phyloP scores from a whole-genome alignment of 192 early-diverging fungal species.

The Chytriomyces hyalinus region DNA sequence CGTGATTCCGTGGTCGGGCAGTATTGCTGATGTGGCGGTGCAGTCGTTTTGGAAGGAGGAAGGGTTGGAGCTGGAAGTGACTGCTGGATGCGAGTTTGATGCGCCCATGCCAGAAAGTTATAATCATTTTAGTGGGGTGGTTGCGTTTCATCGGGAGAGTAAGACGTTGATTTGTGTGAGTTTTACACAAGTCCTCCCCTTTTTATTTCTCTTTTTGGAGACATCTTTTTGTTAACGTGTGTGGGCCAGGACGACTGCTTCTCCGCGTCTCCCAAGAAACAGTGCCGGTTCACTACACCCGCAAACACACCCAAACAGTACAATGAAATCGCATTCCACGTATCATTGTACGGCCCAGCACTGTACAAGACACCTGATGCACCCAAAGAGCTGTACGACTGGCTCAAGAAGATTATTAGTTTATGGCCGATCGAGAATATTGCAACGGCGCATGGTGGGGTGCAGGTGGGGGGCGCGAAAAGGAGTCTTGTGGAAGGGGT shows the following conservation, averaged over 20 bases:
- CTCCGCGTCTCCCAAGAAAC: background rate
- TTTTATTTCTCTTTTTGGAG: too few species aligned
- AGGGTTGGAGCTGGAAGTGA: constrained; percentile 13
- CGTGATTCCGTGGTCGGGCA: constrained; percentile 6
- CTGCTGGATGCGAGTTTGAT: constrained; percentile 26
- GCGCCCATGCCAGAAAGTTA: constrained; percentile 24
- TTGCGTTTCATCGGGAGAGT: constrained; percentile 29
- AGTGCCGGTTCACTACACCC: constrained; percentile 1
- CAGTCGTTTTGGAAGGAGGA: constrained; percentile 8
- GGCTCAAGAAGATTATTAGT: constrained; percentile 13
- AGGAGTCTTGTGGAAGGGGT: constrained; percentile 8
- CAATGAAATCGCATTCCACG: constrained; percentile 28
- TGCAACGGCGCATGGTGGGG: constrained; percentile 26
- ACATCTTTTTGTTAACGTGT: background rate
- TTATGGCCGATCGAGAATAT: constrained; percentile 41
- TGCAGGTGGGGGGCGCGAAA: constrained; percentile 31
- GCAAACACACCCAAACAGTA: background rate
- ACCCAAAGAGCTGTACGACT: constrained; percentile 28
- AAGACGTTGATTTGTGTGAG: constrained; percentile 31
- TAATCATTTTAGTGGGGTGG: constrained; percentile 35
- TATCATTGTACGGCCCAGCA: constrained; percentile 9
- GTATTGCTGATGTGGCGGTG: background rate
- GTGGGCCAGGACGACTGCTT: constrained; percentile 24
- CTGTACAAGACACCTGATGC: constrained; percentile 34
- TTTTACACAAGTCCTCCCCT: background rate